Conservation (phyloP, 2,329 filamentous ascomycete genomes). For the Knoxdaviesia capensis region DNA sequence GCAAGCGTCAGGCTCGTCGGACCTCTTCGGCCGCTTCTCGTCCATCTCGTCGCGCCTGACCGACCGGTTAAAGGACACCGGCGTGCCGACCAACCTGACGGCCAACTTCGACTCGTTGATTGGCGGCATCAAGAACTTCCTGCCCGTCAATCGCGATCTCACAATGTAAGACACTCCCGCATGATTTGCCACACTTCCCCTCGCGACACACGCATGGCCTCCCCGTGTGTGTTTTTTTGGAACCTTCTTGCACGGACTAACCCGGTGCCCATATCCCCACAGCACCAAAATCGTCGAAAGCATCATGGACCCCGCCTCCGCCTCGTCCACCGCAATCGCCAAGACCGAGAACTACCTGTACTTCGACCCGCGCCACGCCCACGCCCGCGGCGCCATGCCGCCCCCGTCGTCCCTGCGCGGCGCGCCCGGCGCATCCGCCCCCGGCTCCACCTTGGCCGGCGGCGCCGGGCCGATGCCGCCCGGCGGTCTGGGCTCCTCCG, state of each 20-base stretch:
- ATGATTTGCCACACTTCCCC: too few relatives aligned
- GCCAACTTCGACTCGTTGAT: slow-evolving; percentile 88
- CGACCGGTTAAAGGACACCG: slow-evolving; percentile 80
- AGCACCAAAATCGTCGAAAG: slow-evolving; percentile 89
- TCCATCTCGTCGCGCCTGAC: slow-evolving; percentile 82
- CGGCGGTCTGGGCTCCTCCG: slow-evolving; percentile 23
- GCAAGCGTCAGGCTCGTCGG: slow-evolving; percentile 34
- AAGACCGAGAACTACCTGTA: slow-evolving; percentile 96
- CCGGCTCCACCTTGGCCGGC: too few relatives aligned
- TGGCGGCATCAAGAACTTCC: slow-evolving; percentile 90
- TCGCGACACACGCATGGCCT: background rate
- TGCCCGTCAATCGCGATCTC: slow-evolving; percentile 88
- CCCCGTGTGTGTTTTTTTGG: background rate
- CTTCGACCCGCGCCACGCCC: slow-evolving; percentile 86
- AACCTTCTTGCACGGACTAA: background rate
- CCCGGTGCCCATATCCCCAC: background rate
- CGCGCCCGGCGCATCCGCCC: slow-evolving; percentile 17
- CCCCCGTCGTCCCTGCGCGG: slow-evolving; percentile 44
- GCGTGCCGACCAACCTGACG: slow-evolving; percentile 45
- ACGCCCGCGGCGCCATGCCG: slow-evolving; percentile 80
- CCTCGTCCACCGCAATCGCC: slow-evolving; percentile 76
- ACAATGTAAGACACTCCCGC: slow-evolving; percentile 34
- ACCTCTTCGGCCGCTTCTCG: slow-evolving; percentile 85
- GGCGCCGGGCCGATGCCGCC: slow-evolving; percentile 12
- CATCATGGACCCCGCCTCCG: slow-evolving; percentile 86